These are phyloP conservation scores for Rhizopogon rudus DNA, from an alignment of 768 basidiomycete genomes.

Conservation along the genomic window DNA sequence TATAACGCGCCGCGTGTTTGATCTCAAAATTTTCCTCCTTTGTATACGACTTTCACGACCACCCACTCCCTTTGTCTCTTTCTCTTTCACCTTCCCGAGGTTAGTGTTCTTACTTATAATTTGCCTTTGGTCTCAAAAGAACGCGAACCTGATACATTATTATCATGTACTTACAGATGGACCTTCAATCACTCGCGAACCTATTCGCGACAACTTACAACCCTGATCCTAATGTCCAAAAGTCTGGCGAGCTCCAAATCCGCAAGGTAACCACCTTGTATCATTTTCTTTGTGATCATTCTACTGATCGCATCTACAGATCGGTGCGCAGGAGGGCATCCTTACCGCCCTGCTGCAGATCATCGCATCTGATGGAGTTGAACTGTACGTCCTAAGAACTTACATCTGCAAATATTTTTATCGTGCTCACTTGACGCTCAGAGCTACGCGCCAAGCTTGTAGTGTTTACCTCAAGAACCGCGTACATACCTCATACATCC, in stretches of 20 bases:
- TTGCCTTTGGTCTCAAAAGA: background rate
- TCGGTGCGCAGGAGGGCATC: conserved; percentile 78
- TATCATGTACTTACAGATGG: conserved; percentile 40
- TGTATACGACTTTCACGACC: conserved; percentile 12
- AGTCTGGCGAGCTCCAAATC: conserved; percentile 82
- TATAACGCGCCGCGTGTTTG: background rate
- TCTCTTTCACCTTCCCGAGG: background rate
- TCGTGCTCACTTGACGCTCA: conserved; percentile 18
- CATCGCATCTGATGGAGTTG: conserved; percentile 71
- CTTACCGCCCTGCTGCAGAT: conserved; percentile 83
- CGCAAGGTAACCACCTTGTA: conserved; percentile 52
- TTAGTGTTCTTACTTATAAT: background rate
- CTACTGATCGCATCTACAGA: conserved; percentile 35
- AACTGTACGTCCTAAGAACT: conserved; percentile 50
- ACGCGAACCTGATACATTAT: background rate
- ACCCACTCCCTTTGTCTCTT: background rate
- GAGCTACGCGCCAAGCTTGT: conserved; percentile 79
- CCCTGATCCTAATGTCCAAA: conserved; percentile 83
- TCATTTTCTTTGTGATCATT: background rate
- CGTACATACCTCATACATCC: conserved; percentile 59
- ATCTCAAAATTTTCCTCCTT: conserved; percentile 9
- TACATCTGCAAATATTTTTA: background rate
- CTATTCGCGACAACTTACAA: conserved; percentile 80
- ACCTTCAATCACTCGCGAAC: conserved; percentile 68
- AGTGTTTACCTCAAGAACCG: conserved; percentile 92